phyloP scores from a whole-genome alignment of 2,329 filamentous ascomycete species.

The Pseudogymnoascus sp. region DNA sequence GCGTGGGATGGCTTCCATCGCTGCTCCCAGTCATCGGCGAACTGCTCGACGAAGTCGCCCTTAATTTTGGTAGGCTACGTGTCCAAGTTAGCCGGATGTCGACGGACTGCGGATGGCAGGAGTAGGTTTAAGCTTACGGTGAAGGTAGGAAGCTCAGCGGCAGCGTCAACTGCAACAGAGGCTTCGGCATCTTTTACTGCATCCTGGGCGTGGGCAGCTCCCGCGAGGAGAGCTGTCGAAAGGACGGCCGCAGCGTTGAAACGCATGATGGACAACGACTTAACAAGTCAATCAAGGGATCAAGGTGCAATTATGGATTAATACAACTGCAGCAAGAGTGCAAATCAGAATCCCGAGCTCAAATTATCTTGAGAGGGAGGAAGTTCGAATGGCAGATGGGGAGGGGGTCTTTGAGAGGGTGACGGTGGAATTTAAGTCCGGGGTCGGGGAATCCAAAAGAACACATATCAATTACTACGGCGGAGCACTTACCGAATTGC shows the following conservation, averaged over 20 bases:
- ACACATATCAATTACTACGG: constrained; percentile 3
- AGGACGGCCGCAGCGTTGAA: constrained; percentile 71
- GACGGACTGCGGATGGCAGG: neutral
- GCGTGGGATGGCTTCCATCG: constrained; percentile 93
- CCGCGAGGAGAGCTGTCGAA: constrained; percentile 65
- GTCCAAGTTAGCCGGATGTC: neutral
- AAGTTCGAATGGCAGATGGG: constrained; percentile 14
- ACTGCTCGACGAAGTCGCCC: constrained; percentile 95
- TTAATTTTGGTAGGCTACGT: constrained; percentile 75
- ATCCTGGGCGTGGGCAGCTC: constrained; percentile 58
- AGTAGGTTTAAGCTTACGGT: constrained; percentile 18
- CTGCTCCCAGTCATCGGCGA: constrained; percentile 90
- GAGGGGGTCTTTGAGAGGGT: neutral
- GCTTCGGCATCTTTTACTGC: constrained; percentile 40
- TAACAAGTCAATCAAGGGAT: constrained; percentile 17
- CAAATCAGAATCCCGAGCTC: constrained; percentile 2
- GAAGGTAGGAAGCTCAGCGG: constrained; percentile 18
- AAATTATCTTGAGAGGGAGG: constrained; percentile 3
- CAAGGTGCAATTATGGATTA: constrained; percentile 1
- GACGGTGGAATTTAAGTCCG: constrained; percentile 4
- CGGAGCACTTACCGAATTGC: neutral
- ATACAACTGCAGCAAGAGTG: constrained; percentile 5
- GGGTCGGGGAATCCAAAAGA: constrained; percentile 3
- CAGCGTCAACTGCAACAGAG: constrained; percentile 24
- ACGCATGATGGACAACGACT: constrained; percentile 57